phyloP scores from a whole-genome alignment of 441 rosid species.

The Hypseocharis bilobata region DNA sequence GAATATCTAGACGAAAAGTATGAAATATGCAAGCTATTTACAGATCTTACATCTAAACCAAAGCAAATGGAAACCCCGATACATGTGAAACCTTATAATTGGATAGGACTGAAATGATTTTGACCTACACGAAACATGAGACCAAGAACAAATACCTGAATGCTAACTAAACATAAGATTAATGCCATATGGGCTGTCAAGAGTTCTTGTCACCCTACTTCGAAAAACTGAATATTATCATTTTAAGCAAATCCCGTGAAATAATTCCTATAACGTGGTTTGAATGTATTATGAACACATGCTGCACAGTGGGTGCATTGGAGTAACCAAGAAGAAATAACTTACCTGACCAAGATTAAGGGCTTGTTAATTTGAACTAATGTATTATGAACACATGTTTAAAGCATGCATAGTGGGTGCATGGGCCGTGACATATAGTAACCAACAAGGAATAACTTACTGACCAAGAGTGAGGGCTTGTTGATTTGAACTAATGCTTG shows the following conservation, averaged over 20 bases:
- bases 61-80: neutral
- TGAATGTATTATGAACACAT: too few relatives aligned
- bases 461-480: conserved; percentile 54
- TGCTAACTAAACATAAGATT: neutral
- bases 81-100: neutral
- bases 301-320: too few relatives aligned
- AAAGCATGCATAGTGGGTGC: neutral
- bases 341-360: conserved; percentile 60
- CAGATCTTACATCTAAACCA: conserved; percentile 9
- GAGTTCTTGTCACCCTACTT: neutral
- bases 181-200: neutral
- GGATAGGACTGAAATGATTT: neutral
- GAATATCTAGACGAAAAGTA: neutral
- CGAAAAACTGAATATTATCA: neutral
- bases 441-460: conserved; percentile 33
- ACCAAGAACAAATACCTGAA: neutral
- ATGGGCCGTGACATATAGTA: neutral
- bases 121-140: neutral
- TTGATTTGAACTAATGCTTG: conserved; percentile 46
- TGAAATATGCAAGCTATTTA: conserved; percentile 5
- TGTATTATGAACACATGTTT: conserved; percentile 1
- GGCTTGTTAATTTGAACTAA: conserved; percentile 48
- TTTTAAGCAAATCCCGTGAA: neutral
- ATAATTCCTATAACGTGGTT: neutral
- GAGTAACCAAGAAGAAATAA: too few relatives aligned